Base-by-base conservation (phyloP, 2,329 filamentous ascomycete genomes). In the Stromatinia cepivora region DNA sequence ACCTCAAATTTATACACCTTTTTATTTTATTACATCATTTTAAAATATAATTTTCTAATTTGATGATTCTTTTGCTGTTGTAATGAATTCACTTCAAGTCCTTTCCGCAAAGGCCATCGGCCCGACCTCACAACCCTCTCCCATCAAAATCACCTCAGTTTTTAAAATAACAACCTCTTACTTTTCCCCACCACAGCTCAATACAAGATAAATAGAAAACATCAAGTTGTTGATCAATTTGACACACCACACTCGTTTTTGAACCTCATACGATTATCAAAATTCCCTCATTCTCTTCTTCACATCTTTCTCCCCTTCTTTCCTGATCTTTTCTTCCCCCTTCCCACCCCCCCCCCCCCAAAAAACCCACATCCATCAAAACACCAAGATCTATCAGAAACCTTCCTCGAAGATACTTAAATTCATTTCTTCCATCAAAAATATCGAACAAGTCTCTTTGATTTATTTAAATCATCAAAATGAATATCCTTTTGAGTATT, bases 401-500 rank as follows among this genome's bases (percentile, higher is more conserved):
- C 22, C 22, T 52, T 20, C 46, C 9, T 42, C 61, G n/a, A 63
- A 50, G 31, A 36, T 20, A 25, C 45, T 50, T 28, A 17, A 9
- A 15, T 5, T 25, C 15, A 2, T 52, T 25, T 2, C 1, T 50
- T 52, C 28, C 34, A 25, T 50, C 31, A 7, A 17, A 48, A 62
- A 50, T 22, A 63, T 36, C 15, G 59, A 63, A 50, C 22, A 52
- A 28, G 2, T 42, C 15, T 28, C 48, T 28, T 50, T 3, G 34
- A 42, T 22, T 64, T 15, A 20, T 50, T 50, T 28, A 28, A 52
- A 36, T 31, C 42, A 58, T 62, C 56, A 62, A 17, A 53, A 67
- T 67, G 66, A 67, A 67, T 42, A 34, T 62, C 25, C 28, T 62
- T 25, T 62, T 62, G 20, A 59, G 66, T 53, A 42, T 53, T 62